Conservation (phyloP, 345 rosid genomes). For the Gossypium arboreum region DNA sequence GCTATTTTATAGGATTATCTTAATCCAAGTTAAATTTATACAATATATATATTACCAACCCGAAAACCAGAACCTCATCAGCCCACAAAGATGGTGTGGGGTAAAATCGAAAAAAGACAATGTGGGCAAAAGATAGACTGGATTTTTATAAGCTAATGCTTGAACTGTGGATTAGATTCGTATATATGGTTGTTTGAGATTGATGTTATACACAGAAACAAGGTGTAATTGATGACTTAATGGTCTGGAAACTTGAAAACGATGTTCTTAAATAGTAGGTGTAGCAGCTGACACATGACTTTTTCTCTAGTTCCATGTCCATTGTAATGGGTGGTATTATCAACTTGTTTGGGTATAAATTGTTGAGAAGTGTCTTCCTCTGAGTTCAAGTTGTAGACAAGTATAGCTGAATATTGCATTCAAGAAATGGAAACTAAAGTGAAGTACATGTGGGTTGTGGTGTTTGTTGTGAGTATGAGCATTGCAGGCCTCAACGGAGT, state of each 20-base stretch:
- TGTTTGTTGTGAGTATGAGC: conserved; percentile 21
- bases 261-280: conserved; percentile 33
- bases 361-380: neutral
- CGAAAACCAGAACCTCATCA: neutral
- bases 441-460: too few relatives aligned
- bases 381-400: neutral
- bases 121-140: neutral
- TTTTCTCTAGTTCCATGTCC: neutral
- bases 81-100: neutral
- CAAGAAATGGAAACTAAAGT: too few relatives aligned
- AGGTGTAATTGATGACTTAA: neutral
- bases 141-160: neutral
- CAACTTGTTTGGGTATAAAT: conserved; percentile 1
- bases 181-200: neutral
- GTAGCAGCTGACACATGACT: conserved; percentile 29
- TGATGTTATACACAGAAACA: neutral
- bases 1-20: too few relatives aligned
- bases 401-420: neutral
- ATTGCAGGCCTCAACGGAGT: conserved; percentile 31
- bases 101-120: neutral
- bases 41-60: too few relatives aligned
- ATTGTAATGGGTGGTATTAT: too few relatives aligned
- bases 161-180: too few relatives aligned
- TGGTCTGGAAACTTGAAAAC: conserved; percentile 17
- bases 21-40: too few relatives aligned